phyloP scores from a whole-genome alignment of 2,329 filamentous ascomycete species.

The Penicillium concentricum region DNA sequence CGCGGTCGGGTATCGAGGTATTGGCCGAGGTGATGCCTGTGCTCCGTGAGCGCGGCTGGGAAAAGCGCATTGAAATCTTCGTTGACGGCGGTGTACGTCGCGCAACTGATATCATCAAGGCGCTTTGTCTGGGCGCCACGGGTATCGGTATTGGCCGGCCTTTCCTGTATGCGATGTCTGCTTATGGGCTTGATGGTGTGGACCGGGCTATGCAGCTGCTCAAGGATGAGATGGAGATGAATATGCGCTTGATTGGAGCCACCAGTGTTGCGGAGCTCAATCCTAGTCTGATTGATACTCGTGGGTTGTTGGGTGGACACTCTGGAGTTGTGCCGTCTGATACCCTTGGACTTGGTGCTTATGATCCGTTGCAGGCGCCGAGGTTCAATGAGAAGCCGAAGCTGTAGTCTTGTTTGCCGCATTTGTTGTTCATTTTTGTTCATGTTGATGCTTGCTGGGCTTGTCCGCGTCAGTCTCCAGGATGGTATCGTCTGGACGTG shows the following conservation, averaged over 20 bases:
- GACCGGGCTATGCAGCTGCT: slow-evolving; percentile 89
- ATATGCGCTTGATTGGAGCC: slow-evolving; percentile 90
- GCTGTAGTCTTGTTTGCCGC: slow-evolving; percentile 25
- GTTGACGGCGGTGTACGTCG: slow-evolving; percentile 88
- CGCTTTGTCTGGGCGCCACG: slow-evolving; percentile 83
- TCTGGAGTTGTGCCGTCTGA: slow-evolving; percentile 60
- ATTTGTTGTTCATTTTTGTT: background rate
- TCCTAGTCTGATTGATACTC: slow-evolving; percentile 74
- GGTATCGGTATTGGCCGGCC: slow-evolving; percentile 93
- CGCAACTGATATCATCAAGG: slow-evolving; percentile 93
- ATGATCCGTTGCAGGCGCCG: slow-evolving; percentile 55
- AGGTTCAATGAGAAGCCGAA: slow-evolving; percentile 51
- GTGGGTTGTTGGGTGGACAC: slow-evolving; percentile 63
- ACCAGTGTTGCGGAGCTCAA: slow-evolving; percentile 73
- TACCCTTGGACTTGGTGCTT: slow-evolving; percentile 57
- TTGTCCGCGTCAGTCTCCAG: background rate
- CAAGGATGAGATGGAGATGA: slow-evolving; percentile 98
- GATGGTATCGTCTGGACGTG: background rate
- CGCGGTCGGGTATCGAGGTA: slow-evolving; percentile 83
- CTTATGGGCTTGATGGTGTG: slow-evolving; percentile 83
- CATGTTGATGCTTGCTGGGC: background rate
- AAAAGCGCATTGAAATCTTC: slow-evolving; percentile 80
- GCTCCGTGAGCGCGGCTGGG: slow-evolving; percentile 69
- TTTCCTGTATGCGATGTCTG: slow-evolving; percentile 94
- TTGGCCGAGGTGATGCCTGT: slow-evolving; percentile 92